Conservation (phyloP, 1,284 basidiomycete genomes). For the Stereum hirsutum region DNA sequence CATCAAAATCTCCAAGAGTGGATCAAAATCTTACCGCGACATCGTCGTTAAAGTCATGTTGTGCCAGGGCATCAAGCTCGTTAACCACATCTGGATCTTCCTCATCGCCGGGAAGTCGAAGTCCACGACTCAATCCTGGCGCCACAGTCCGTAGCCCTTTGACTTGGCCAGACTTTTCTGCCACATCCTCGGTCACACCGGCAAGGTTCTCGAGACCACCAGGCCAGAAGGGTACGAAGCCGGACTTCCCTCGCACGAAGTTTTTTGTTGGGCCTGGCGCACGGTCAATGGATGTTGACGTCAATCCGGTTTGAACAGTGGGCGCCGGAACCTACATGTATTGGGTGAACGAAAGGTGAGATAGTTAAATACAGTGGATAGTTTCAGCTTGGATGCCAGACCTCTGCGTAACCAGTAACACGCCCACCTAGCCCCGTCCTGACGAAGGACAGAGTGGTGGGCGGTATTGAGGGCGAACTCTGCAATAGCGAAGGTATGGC, state of each 20-base stretch:
- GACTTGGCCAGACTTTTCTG: slow-evolving; percentile 21
- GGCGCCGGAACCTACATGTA: slow-evolving; percentile 37
- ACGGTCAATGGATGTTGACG: slow-evolving; percentile 78
- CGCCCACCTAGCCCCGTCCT: slow-evolving; percentile 73
- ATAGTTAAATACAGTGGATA: not conserved
- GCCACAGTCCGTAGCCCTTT: slow-evolving; percentile 51
- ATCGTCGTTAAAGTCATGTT: not conserved
- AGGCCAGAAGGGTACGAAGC: slow-evolving; percentile 87
- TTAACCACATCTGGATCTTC: slow-evolving; percentile 33
- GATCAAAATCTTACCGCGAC: not conserved
- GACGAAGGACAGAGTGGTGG: slow-evolving; percentile 72
- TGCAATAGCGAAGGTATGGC: slow-evolving; percentile 55
- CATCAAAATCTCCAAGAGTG: too few relatives aligned
- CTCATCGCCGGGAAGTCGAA: slow-evolving; percentile 54
- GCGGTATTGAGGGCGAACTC: slow-evolving; percentile 61
- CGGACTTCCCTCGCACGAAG: slow-evolving; percentile 91
- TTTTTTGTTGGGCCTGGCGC: slow-evolving; percentile 70
- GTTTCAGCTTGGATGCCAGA: slow-evolving; percentile 19
- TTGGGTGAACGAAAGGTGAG: not conserved
- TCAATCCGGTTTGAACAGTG: slow-evolving; percentile 48
- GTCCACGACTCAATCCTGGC: slow-evolving; percentile 57
- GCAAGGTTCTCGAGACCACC: slow-evolving; percentile 71
- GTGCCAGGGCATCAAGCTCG: slow-evolving; percentile 14
- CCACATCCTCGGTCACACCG: slow-evolving; percentile 25
- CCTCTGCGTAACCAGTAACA: slow-evolving; percentile 77